phyloP scores from a whole-genome alignment of 495 filamentous ascomycete species.

The Aspergillus wentii region DNA sequence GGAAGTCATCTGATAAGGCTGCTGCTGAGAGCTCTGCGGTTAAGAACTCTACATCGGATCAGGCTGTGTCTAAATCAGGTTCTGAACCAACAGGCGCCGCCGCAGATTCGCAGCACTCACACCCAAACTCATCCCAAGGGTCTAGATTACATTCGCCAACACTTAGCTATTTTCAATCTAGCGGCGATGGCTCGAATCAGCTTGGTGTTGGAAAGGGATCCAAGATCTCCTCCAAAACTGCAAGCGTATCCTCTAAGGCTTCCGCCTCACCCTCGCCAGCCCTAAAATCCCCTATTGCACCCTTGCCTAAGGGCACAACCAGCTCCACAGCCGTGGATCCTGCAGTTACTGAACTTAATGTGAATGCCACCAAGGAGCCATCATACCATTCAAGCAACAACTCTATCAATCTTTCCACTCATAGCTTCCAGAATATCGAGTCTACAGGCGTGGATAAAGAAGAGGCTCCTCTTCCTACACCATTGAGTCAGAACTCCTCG shows the following conservation, averaged over 20 bases:
- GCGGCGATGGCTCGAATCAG: slow-evolving; percentile 30
- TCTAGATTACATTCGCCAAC: slow-evolving; percentile 42
- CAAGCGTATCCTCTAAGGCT: slow-evolving; percentile 48
- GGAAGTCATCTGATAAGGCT: slow-evolving; percentile 33
- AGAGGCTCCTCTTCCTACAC: slow-evolving; percentile 23
- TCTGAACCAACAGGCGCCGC: slow-evolving; percentile 16
- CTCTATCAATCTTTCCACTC: slow-evolving; percentile 24
- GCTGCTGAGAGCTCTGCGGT: slow-evolving; percentile 16
- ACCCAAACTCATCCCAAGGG: slow-evolving; percentile 28
- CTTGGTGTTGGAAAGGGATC: slow-evolving; percentile 41
- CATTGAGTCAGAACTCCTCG: slow-evolving; percentile 25
- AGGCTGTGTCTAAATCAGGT: slow-evolving; percentile 21
- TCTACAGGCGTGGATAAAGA: slow-evolving; percentile 26
- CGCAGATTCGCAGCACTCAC: slow-evolving; percentile 20
- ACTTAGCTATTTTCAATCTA: slow-evolving; percentile 22
- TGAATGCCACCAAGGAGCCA: slow-evolving; percentile 49
- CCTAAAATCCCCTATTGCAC: slow-evolving; percentile 29
- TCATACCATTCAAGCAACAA: slow-evolving; percentile 31
- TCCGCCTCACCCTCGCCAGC: slow-evolving; percentile 41
- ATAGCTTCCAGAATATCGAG: slow-evolving; percentile 22
- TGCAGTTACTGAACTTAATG: slow-evolving; percentile 50
- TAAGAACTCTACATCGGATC: slow-evolving; percentile 24
- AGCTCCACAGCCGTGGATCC: slow-evolving; percentile 31
- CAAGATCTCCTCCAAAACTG: slow-evolving; percentile 50
- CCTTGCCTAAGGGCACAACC: slow-evolving; percentile 44